Conservation (phyloP, 2,329 filamentous ascomycete species). For the Dissoconium aciculare region DNA sequence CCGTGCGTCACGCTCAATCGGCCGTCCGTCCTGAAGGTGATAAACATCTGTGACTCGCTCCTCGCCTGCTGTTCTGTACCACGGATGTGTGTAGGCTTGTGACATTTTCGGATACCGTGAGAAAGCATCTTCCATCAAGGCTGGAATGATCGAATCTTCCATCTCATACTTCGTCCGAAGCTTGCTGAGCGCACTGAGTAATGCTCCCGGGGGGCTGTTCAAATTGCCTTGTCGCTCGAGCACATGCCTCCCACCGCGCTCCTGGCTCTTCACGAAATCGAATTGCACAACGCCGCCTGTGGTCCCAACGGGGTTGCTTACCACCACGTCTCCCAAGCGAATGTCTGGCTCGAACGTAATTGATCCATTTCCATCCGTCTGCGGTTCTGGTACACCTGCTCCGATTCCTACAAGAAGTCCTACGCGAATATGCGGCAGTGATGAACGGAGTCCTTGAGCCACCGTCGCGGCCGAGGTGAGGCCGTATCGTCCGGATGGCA, state of each 20-base stretch:
- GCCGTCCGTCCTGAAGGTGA: conserved; percentile 12
- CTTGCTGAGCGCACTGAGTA: conserved; percentile 5
- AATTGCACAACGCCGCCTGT: conserved; percentile 17
- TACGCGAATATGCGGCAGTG: conserved; percentile 7
- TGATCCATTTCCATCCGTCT: conserved; percentile 1
- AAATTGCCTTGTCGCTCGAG: conserved; percentile 10
- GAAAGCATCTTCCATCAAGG: no score
- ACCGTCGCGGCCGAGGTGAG: conserved; percentile 8
- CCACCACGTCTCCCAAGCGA: conserved; percentile 17
- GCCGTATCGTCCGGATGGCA: conserved; percentile 11
- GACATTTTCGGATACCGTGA: no score
- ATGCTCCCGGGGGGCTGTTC: conserved; percentile 6
- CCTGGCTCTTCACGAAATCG: conserved; percentile 12
- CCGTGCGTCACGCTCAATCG: background rate
- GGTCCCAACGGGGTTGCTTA: conserved; percentile 11
- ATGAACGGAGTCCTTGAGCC: conserved; percentile 5
- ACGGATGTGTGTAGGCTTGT: no score
- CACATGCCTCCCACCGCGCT: background rate
- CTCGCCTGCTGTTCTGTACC: no score
- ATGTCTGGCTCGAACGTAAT: conserved; percentile 9
- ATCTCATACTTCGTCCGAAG: conserved; percentile 4
- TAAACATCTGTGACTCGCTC: no score
- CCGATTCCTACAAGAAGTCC: conserved; percentile 15
- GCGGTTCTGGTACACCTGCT: conserved; percentile 11
- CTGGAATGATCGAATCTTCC: conserved; percentile 1